A percentile compares a stretch with the other conserved stretches of the same genome.
Evolutionary conservation across 1,284 basidiomycete species (phyloP).

Genomic region (Cutaneotrichosporon spelunceum): DNA sequence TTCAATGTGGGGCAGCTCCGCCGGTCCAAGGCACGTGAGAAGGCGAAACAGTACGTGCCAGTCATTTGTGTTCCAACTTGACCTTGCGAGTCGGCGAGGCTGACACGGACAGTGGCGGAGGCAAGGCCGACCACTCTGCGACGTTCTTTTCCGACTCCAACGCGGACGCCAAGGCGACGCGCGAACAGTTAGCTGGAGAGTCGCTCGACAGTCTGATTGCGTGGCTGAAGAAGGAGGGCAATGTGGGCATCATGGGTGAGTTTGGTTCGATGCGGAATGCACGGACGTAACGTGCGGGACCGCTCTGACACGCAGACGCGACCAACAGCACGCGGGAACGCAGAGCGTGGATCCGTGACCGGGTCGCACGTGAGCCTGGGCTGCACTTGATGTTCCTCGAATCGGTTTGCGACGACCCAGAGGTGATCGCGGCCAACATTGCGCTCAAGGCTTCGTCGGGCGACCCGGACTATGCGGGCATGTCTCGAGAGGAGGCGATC

Average conservation of each 20-base stretch:
- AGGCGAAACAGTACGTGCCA: neutral
- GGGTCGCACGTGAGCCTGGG: conserved; percentile 85
- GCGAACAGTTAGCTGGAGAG: conserved; percentile 84
- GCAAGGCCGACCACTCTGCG: conserved; percentile 79
- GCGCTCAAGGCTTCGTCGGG: conserved; percentile 93
- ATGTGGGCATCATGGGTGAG: conserved; percentile 94
- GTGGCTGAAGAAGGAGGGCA: conserved; percentile 94
- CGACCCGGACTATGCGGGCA: conserved; percentile 94
- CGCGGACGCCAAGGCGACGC: conserved; percentile 67
- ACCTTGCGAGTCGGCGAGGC: neutral
- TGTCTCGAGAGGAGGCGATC: conserved; percentile 79
- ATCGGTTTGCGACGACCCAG: conserved; percentile 89
- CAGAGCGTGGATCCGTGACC: conserved; percentile 73
- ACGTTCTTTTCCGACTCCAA: conserved; percentile 90
- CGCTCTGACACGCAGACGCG: conserved; percentile 61
- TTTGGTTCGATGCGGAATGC: conserved; percentile 4
- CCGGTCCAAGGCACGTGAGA: conserved; percentile 70
- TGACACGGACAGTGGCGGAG: conserved; percentile 30
- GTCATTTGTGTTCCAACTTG: neutral
- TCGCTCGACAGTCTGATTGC: conserved; percentile 90
- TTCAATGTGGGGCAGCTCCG: conserved; percentile 98
- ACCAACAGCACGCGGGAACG: conserved; percentile 83
- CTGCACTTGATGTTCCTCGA: conserved; percentile 91
- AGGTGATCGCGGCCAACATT: conserved; percentile 89
- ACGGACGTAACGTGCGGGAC: conserved; percentile 1